Conservation (phyloP, 2,329 filamentous ascomycete species). For the Aspergillus sp. region DNA sequence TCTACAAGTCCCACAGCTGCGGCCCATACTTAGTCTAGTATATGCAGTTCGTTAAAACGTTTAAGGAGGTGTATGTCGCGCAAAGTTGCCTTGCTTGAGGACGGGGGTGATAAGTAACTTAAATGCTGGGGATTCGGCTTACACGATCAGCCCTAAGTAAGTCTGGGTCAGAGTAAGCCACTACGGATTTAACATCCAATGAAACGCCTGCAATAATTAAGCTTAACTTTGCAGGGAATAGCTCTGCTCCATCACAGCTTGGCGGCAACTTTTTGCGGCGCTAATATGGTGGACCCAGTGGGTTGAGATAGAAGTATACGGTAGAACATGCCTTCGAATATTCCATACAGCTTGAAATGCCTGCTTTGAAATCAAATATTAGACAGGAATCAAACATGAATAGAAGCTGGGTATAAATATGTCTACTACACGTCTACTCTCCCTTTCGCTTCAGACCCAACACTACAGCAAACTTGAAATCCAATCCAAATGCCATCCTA, state of each 20-base stretch:
- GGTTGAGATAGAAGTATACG: too few relatives aligned
- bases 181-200: not conserved
- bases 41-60: not conserved
- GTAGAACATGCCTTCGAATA: too few relatives aligned
- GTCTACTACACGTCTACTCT: not conserved
- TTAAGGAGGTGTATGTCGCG: not conserved
- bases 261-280: constrained; percentile 6
- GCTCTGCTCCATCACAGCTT: not conserved
- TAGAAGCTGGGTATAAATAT: not conserved
- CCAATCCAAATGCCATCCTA: constrained; percentile 25
- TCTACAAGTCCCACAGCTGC: constrained; percentile 10
- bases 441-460: not conserved
- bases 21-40: not conserved
- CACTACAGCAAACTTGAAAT: not conserved
- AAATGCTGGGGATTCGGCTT: not conserved
- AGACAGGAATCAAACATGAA: too few relatives aligned
- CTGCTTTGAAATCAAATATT: not conserved
- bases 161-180: not conserved
- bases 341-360: too few relatives aligned
- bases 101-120: not conserved
- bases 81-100: not conserved
- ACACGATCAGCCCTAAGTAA: not conserved
- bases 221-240: not conserved
- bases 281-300: not conserved
- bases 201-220: not conserved